Percentiles rank a stretch among this genome's conserved stretches.
These are phyloP conservation scores for Crithidia acanthocephali DNA, from an alignment of 208 protist species.

Conservation along the genomic window DNA sequence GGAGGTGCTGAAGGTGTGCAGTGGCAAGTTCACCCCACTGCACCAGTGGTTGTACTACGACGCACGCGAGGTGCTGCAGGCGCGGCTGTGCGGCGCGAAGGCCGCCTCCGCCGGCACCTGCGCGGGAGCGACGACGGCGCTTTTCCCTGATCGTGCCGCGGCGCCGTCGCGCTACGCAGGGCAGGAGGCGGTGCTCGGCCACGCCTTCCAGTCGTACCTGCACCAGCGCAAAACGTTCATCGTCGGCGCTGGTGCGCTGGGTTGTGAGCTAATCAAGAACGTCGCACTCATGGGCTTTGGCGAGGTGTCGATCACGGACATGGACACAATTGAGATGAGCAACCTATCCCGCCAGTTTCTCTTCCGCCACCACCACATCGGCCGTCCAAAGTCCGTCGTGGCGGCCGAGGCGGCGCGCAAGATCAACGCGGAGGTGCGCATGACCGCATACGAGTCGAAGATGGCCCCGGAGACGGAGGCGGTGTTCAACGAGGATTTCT, in stretches of 20 bases:
- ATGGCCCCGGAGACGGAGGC: slow-evolving; percentile 97
- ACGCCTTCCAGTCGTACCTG: slow-evolving; percentile 88
- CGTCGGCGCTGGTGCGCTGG: slow-evolving; percentile 98
- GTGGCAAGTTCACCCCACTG: slow-evolving; percentile 97
- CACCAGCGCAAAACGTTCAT: slow-evolving; percentile 89
- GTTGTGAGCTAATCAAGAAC: slow-evolving; percentile 99
- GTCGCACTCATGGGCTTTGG: slow-evolving; percentile 98
- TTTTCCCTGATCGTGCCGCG: slow-evolving; percentile 17
- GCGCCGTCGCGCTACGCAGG: slow-evolving; percentile 91
- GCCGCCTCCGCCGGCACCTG: slow-evolving; percentile 2
- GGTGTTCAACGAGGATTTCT: slow-evolving; percentile 97
- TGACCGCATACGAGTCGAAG: slow-evolving; percentile 82
- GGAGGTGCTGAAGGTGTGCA: slow-evolving; percentile 96
- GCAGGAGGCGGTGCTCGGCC: slow-evolving; percentile 96
- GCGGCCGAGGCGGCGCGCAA: slow-evolving; percentile 89
- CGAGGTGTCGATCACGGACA: slow-evolving; percentile 97
- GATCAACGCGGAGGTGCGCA: slow-evolving; percentile 96
- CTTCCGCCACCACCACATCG: slow-evolving; percentile 97
- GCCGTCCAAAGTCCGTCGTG: slow-evolving; percentile 94
- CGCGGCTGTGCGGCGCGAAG: slow-evolving; percentile 36
- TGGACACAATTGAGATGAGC: slow-evolving; percentile 99
- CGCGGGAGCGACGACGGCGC: not conserved
- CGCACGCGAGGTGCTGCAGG: slow-evolving; percentile 87
- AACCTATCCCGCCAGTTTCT: slow-evolving; percentile 99
- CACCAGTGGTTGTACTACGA: slow-evolving; percentile 98